phyloP scores from a whole-genome alignment of 169 alveolate genomes.

The Plasmodium reichenowi region DNA sequence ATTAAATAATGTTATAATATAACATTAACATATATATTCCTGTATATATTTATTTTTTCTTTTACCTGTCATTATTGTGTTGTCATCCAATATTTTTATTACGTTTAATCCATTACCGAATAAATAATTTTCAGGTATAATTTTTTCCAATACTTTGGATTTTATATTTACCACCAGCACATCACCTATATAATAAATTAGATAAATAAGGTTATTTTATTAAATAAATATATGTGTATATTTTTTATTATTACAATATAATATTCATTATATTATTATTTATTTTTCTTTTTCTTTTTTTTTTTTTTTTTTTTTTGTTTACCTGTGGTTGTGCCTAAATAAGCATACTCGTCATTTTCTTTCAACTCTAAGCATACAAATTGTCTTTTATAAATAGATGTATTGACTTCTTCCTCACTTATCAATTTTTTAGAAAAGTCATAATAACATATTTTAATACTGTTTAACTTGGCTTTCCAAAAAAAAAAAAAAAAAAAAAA shows the following conservation, averaged over 20 bases:
- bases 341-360: slow-evolving; percentile 69
- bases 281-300: not conserved
- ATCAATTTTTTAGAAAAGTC: slow-evolving; percentile 60
- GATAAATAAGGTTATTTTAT: not conserved
- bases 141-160: slow-evolving; percentile 60
- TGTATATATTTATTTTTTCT: not conserved
- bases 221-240: not conserved
- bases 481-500: no score
- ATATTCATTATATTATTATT: no score
- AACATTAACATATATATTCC: not conserved
- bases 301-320: not conserved
- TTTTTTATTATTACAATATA: not conserved
- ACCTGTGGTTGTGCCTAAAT: slow-evolving; percentile 74
- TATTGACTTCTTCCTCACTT: slow-evolving; percentile 68
- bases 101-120: slow-evolving; percentile 75
- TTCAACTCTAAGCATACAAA: slow-evolving; percentile 59
- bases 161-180: slow-evolving; percentile 60
- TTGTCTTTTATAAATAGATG: slow-evolving; percentile 67
- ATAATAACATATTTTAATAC: slow-evolving; percentile 61
- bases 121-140: slow-evolving; percentile 58
- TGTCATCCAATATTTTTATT: slow-evolving; percentile 42
- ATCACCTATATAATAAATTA: slow-evolving; percentile 27
- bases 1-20: not conserved
- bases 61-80: slow-evolving; percentile 62
- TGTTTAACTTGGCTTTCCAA: slow-evolving; percentile 47